These are phyloP conservation scores for Metrosideros polymorpha DNA, from an alignment of 441 rosid species.

Conservation along the genomic window DNA sequence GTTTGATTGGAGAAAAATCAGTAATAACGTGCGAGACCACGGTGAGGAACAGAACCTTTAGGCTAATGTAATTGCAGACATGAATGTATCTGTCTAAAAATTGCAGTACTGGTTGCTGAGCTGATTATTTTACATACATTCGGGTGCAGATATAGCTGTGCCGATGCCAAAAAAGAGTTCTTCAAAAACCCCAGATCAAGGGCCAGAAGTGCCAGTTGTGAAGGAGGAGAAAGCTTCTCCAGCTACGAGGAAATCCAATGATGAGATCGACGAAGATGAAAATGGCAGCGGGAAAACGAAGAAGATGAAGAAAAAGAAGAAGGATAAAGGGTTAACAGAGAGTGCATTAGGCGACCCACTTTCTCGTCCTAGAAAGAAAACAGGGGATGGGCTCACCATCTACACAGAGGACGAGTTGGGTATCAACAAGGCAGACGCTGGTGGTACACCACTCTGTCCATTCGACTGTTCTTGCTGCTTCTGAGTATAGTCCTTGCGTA, in stretches of 20 bases:
- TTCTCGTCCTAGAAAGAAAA: conserved; percentile 32
- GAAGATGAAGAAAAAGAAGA: conserved; percentile 16
- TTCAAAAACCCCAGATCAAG: conserved; percentile 8
- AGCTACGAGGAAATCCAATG: conserved; percentile 16
- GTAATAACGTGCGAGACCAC: background rate
- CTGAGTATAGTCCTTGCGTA: background rate
- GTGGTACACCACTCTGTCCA: conserved; percentile 63
- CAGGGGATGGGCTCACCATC: conserved; percentile 38
- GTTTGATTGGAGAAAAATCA: background rate
- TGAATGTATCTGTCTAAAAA: background rate
- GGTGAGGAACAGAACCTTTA: background rate
- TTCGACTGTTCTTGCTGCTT: conserved; percentile 17
- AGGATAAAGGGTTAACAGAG: conserved; percentile 17
- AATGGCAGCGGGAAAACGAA: background rate
- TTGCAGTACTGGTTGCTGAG: background rate
- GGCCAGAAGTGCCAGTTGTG: conserved; percentile 5
- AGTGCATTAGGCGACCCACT: conserved; percentile 12
- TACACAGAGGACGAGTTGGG: conserved; percentile 72
- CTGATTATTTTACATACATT: background rate
- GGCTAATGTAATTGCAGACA: background rate
- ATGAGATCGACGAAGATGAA: conserved; percentile 30
- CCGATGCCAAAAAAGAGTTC: conserved; percentile 21
- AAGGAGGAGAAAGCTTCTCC: conserved; percentile 14
- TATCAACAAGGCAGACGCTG: conserved; percentile 43
- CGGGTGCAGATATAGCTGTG: background rate